Conservation (phyloP, 345 rosid genomes). For the Punica granatum region DNA sequence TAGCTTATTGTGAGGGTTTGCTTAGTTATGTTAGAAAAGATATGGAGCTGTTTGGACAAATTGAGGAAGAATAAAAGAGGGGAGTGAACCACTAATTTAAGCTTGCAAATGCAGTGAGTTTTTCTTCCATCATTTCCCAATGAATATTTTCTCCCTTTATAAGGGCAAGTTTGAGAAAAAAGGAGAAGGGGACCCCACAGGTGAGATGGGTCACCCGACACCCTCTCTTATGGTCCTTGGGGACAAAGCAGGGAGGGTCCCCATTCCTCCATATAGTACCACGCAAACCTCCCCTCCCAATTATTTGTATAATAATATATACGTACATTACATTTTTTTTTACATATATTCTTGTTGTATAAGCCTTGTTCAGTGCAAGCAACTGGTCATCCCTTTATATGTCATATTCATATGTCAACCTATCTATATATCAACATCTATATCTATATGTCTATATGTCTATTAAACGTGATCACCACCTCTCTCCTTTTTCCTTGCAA, state of each 20-base stretch:
- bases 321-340: no score
- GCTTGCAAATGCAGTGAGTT: neutral
- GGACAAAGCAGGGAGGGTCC: slow-evolving; percentile 1
- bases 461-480: neutral
- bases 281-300: neutral
- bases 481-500: neutral
- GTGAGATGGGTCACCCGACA: neutral
- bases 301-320: no score
- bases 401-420: no score
- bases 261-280: neutral
- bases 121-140: neutral
- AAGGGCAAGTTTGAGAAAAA: neutral
- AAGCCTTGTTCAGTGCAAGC: no score
- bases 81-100: neutral
- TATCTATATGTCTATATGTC: no score
- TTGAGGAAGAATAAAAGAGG: neutral
- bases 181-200: neutral
- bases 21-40: neutral
- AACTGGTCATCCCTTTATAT: no score
- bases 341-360: no score
- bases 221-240: neutral
- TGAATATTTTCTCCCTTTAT: neutral
- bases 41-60: neutral
- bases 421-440: no score
- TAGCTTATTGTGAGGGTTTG: no score